A percentile compares a stretch with the other conserved stretches of the same genome.
Conservation (phyloP, 176 grass and related monocot species). For the Avena atlantica region DNA sequence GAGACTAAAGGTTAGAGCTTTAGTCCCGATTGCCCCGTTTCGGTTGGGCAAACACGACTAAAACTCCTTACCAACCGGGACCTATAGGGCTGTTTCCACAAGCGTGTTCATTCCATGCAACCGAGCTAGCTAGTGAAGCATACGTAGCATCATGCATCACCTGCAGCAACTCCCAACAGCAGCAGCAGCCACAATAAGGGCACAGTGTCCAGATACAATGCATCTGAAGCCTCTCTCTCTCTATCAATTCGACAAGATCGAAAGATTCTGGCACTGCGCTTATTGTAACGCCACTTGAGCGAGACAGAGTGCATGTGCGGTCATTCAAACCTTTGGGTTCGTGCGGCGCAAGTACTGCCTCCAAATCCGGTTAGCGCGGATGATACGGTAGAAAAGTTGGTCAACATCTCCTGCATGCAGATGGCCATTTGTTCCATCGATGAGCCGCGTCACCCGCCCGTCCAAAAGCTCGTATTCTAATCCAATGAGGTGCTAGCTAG, state of each 20-base stretch:
- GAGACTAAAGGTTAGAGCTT: no score
- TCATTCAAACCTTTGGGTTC: no score
- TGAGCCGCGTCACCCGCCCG: background rate
- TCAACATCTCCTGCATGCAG: no score
- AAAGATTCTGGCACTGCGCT: background rate
- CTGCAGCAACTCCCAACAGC: background rate
- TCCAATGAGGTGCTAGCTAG: background rate
- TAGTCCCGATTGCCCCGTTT: no score
- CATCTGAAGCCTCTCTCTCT: background rate
- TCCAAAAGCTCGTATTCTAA: background rate
- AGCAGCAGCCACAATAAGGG: background rate
- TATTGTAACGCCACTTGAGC: background rate
- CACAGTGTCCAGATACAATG: background rate
- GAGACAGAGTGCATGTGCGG: background rate
- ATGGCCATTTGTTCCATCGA: background rate
- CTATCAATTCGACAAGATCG: background rate
- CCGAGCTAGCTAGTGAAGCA: no score
- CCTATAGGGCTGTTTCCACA: no score
- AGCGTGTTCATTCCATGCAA: no score
- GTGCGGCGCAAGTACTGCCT: no score
- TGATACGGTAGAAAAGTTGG: no score
- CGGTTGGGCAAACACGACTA: no score
- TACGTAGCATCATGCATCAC: background rate
- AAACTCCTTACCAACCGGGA: no score
- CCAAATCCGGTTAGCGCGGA: no score